Evolutionary conservation across 306 rosid species (phyloP), one percentile per base, ranked within the genome.

Genomic region (Sindora glabra): DNA sequence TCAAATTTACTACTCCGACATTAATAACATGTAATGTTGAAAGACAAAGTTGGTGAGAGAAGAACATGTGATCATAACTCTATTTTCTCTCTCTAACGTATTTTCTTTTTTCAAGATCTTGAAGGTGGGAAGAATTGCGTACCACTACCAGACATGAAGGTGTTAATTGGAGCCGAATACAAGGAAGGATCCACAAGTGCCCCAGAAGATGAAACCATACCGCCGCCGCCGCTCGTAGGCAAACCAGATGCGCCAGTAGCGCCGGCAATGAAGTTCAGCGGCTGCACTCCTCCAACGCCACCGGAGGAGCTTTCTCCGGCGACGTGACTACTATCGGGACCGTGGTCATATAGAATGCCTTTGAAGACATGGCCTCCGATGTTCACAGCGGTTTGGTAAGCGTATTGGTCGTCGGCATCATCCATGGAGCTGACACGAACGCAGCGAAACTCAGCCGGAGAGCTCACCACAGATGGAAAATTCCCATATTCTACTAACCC

Each of bases 81-180:
- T 44, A 60, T 17, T 58, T 8, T 48, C 19, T 30, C 19, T 42
- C 23, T 3, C 48, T 1, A 22, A 42, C 68, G 9, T 23, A 5
- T 23, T 61, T 59, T 40, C 27, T 55, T 69, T 59, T 68, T 66
- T 81, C 84, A 89, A 74, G 99, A 86, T 84, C 99, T 86, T 73
- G 94, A 95, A 54, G 86, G 96, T 62, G 78, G 86, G 95, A 89
- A 94, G 95, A 89, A 94, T 77, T 94, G 99, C 95, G 99, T 94
- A 83, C 95, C 98, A 41, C 97, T 84, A 65, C 86, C 84, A 63
- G 89, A 76, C 81, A 94, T 84, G 89, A 64, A 94, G 23, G 94
- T 49, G 79, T 73, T 89, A n/a, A 80, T 69, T 5, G 90, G 85
- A 67, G 90, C 71, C 12, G 83, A 74, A 61, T 89, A 89, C 44